These are phyloP conservation scores for Colletotrichum chrysophilum DNA, from an alignment of 2,329 filamentous ascomycete species.

Conservation along the genomic window DNA sequence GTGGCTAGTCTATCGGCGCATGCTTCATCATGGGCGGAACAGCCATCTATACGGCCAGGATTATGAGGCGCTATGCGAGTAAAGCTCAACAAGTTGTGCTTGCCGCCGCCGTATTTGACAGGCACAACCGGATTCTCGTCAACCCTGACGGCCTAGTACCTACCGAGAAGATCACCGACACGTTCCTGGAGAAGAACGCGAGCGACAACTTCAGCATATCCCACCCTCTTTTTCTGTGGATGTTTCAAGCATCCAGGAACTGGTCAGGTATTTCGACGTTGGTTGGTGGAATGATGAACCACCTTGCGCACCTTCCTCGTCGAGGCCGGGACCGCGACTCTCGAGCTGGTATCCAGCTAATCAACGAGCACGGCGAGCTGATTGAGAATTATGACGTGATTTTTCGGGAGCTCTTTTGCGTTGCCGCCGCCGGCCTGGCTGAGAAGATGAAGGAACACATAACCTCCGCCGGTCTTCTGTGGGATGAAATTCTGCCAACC, in stretches of 20 bases:
- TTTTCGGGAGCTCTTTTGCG: conserved; percentile 84
- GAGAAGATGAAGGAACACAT: conserved; percentile 68
- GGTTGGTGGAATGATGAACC: conserved; percentile 73
- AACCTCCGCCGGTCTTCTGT: conserved; percentile 70
- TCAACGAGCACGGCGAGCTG: conserved; percentile 59
- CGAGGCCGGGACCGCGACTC: conserved; percentile 42
- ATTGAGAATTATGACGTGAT: conserved; percentile 75
- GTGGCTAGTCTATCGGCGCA: conserved; percentile 60
- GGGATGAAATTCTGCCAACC: conserved; percentile 77
- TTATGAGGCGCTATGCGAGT: conserved; percentile 57
- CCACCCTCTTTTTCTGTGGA: conserved; percentile 86
- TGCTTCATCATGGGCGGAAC: conserved; percentile 64
- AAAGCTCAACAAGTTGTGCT: conserved; percentile 66
- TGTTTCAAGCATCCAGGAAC: conserved; percentile 80
- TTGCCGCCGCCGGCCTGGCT: conserved; percentile 78
- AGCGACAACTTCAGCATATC: conserved; percentile 77
- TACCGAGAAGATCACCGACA: conserved; percentile 78
- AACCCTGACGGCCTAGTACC: conserved; percentile 73
- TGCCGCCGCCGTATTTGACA: conserved; percentile 71
- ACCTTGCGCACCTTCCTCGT: conserved; percentile 61
- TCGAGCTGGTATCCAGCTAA: conserved; percentile 45
- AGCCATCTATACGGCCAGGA: conserved; percentile 58
- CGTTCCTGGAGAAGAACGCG: conserved; percentile 69
- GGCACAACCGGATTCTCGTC: conserved; percentile 69
- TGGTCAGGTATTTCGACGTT: conserved; percentile 74